phyloP scores from a whole-genome alignment of 2,329 filamentous ascomycete species.

The Aspergillus oerlinghausenensis region DNA sequence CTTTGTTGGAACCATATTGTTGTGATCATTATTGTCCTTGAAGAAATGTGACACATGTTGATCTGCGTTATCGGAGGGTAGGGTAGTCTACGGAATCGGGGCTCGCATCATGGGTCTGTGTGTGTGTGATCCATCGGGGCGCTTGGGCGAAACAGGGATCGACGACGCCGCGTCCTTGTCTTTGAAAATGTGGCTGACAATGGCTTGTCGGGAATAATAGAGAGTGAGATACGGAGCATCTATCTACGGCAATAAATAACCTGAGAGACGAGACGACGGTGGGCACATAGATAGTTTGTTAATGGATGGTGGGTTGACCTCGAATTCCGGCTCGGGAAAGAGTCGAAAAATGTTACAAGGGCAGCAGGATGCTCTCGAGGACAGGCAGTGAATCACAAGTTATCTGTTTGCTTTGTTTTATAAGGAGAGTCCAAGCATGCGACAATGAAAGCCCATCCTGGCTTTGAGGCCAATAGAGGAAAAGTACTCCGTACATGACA shows the following conservation, averaged over 20 bases:
- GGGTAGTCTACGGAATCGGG: background rate
- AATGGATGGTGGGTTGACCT: background rate
- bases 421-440: background rate
- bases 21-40: background rate
- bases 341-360: background rate
- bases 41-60: background rate
- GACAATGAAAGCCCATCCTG: background rate
- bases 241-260: background rate
- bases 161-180: background rate
- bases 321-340: background rate
- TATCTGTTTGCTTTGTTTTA: background rate
- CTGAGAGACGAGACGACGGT: no score
- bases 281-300: background rate
- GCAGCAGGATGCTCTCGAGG: background rate
- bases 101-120: background rate
- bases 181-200: background rate
- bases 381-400: background rate
- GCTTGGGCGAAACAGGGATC: background rate
- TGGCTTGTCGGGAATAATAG: background rate
- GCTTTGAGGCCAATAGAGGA: background rate
- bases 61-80: background rate
- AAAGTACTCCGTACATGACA: background rate
- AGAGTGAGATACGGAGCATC: background rate
- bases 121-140: background rate
- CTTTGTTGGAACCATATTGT: background rate